phyloP scores from a whole-genome alignment of 78 protist species.

The Dictyostelium capitatum region DNA sequence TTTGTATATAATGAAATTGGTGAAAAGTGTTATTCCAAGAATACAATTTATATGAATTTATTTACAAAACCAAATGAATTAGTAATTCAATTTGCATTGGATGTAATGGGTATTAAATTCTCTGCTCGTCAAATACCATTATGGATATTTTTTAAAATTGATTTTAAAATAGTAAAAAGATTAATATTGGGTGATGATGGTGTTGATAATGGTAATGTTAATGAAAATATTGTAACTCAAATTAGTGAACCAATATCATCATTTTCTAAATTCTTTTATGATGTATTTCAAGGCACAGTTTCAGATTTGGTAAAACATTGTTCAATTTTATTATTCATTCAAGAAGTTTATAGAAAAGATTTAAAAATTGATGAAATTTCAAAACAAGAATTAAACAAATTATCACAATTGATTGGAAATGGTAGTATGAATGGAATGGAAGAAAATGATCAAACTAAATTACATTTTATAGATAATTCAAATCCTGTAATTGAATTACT shows the following conservation, averaged over 20 bases:
- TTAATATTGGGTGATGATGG: not conserved
- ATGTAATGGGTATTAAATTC: not conserved
- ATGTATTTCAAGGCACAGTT: not conserved
- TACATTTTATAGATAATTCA: not conserved
- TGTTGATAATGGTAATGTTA: not conserved
- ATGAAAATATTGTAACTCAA: not conserved
- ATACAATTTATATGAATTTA: not conserved
- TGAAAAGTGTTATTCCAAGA: not conserved
- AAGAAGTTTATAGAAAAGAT: not conserved
- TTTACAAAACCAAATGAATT: not conserved
- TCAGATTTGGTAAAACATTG: not conserved
- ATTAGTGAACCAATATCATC: slow-evolving; percentile 1
- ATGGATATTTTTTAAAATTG: not conserved
- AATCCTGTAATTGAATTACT: not conserved
- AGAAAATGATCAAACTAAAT: not conserved
- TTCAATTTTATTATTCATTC: not conserved
- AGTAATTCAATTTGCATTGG: not conserved
- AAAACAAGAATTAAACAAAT: not conserved
- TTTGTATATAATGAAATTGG: not conserved
- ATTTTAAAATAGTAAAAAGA: not conserved
- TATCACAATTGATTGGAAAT: not conserved
- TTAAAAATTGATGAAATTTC: not conserved
- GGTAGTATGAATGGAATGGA: not conserved
- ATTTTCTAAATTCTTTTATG: not conserved
- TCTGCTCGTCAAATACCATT: not conserved